These are phyloP conservation scores for Mycena sanguinolenta DNA, from an alignment of 768 basidiomycete species.

Conservation along the genomic window DNA sequence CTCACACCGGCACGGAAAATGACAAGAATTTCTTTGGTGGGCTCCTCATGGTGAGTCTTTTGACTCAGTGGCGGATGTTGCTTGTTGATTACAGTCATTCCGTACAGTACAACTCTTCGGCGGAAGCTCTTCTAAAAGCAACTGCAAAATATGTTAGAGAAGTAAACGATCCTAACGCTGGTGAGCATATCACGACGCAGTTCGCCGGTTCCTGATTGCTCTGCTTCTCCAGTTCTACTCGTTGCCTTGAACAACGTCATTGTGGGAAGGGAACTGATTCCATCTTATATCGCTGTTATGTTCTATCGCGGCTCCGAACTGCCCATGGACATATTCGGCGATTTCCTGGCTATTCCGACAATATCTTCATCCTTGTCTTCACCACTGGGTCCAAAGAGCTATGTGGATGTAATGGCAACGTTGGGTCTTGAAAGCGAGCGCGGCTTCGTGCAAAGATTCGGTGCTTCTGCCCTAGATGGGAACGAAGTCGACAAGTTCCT, in stretches of 20 bases:
- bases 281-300: constrained; percentile 45
- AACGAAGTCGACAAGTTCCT: constrained; percentile 46
- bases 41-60: neutral
- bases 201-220: neutral
- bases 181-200: neutral
- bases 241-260: constrained; percentile 41
- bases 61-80: no score
- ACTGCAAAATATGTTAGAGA: neutral
- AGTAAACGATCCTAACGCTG: neutral
- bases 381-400: constrained; percentile 50
- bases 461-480: constrained; percentile 51
- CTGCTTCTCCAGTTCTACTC: constrained; percentile 29
- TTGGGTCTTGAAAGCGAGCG: constrained; percentile 46
- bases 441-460: constrained; percentile 51
- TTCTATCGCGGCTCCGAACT: constrained; percentile 46
- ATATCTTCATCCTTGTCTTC: constrained; percentile 40
- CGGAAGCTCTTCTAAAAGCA: neutral
- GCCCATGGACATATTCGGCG: constrained; percentile 48
- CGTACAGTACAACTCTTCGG: neutral
- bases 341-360: constrained; percentile 55
- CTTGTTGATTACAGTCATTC: no score
- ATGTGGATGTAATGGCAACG: constrained; percentile 48
- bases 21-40: constrained; percentile 44
- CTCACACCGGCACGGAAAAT: constrained; percentile 53
- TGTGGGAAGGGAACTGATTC: constrained; percentile 39